Base-by-base conservation (phyloP, 78 protist genomes). In the Speleostelium caveatum region DNA sequence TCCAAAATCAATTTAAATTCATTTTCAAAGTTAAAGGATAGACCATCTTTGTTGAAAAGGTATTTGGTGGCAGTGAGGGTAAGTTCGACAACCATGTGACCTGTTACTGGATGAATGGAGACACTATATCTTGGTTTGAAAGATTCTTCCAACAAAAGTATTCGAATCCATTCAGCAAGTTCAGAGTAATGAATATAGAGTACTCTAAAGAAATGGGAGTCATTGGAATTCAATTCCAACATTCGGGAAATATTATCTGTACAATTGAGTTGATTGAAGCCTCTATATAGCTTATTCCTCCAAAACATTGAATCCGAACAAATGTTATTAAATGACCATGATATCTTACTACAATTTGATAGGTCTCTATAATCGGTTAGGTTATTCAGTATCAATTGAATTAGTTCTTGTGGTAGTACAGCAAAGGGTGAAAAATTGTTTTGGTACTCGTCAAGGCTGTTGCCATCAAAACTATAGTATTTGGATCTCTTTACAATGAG, bases 11-110 rank as follows among this genome's bases (percentile, higher is more conserved):
- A 60, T 69, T 56, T 67, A n/a, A 83, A 83, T 69, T 83, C 59
- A 45, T 69, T 83, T 17, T 71, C 80, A 35, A 83, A 83, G 55
- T 69, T 83, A 63, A 83, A 83, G 8, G 91, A 83, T 6, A 36
- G 26, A 35, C 91, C 91, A 33, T 83, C 91, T 36, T 83, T 83
- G 71, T 83, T 83, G 42, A 83, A 83, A 10, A 83, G 68, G 45
- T 83, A 83, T 36, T 83, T 83, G 0, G 75, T 83, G 0, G 91
- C 55, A 0, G 77, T 83, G 7, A 83, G 58, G 22, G 91, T 49
- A 28, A 83, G 21, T 42, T 67, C 79, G 7, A 83, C 91, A 5
- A 36, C 36, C 5, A 83, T 35, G 45, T 39, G 56, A 49, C 79
- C 71, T 42, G 24, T 67, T 5, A 12, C 2, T 36, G 71, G 58